Base-by-base conservation (phyloP, 208 protist genomes). In the Wallacemonas sp. region DNA sequence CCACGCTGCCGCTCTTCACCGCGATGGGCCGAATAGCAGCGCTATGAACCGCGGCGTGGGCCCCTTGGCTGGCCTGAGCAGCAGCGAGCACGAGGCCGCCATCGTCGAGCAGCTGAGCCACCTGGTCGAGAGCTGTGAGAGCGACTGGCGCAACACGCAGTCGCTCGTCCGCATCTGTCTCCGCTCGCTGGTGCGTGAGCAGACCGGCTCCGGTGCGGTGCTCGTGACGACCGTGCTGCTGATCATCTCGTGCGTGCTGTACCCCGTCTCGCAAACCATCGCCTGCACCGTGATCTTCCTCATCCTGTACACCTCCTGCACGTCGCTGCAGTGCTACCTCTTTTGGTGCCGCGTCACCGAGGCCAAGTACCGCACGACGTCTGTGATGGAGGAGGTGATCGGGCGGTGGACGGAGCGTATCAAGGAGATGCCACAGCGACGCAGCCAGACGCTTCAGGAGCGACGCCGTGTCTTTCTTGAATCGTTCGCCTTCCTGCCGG, bases 311-410 rank as follows among this genome's bases (percentile, higher is more conserved):
- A 68, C 75, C 16, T 23, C 84, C 11, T 90, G 74, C 58, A 76
- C 81, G 14, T 30, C 63, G 34, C 60, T 92, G 34, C 87, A 93
- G 76, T 74, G 80, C 2, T 92, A 89, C 52, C 67, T 93, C 33
- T 80, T 91, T 29, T 93, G 87, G 85, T 75, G 80, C 4, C 78
- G 87, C 19, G 70, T 89, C 32, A 93, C 85, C 21, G 90, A 96
- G 70, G 83, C 83, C 64, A 88, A 86, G 58, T 77, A 81, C 61
- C 78, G 78, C 26, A 87, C 84, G 8, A 78, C 78, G 2, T 68
- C 68, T 11, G 81, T 92, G 30, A 88, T 91, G 36, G 36, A 70
- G 14, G 74, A 81, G 34, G 87, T 96, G 44, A 62, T 90, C 19
- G 30, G 46, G 23, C 75, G 83, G 16, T 96, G 87, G 90, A 56